Evolutionary conservation across 1,139 yeast genomes (phyloP).

Genomic region (Casaregolazyma suthepensis): DNA sequence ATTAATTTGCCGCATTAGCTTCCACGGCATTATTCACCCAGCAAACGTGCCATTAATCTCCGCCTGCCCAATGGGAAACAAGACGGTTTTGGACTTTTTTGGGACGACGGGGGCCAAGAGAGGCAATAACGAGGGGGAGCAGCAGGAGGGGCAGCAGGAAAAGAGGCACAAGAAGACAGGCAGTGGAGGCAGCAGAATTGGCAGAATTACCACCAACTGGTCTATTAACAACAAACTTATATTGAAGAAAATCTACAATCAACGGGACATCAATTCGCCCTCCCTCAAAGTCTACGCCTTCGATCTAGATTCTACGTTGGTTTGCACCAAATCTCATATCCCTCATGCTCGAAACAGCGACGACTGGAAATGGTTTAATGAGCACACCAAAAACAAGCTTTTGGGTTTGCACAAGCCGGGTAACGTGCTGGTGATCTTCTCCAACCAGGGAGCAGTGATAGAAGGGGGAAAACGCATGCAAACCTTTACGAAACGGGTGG

Average conservation of each 20-base stretch:
- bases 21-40: background rate
- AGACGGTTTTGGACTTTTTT: background rate
- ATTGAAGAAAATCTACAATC: constrained; percentile 3
- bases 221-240: background rate
- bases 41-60: background rate
- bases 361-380: constrained; percentile 67
- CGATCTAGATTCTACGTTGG: constrained; percentile 72
- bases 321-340: constrained; percentile 51
- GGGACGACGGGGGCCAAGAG: background rate
- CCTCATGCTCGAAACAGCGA: constrained; percentile 48
- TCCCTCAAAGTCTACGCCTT: constrained; percentile 56
- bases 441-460: constrained; percentile 76
- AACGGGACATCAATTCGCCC: background rate
- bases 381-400: constrained; percentile 5
- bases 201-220: constrained; percentile 3
- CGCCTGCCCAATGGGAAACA: background rate
- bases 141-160: background rate
- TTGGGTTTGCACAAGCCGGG: constrained; percentile 20
- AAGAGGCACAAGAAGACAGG: background rate
- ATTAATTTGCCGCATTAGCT: background rate
- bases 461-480: constrained; percentile 46
- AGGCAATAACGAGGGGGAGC: background rate
- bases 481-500: constrained; percentile 43
- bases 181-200: too few relatives aligned
- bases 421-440: constrained; percentile 54